These are phyloP conservation scores for Leccinum disarticulatum DNA, from an alignment of 768 basidiomycete species.

Conservation along the genomic window DNA sequence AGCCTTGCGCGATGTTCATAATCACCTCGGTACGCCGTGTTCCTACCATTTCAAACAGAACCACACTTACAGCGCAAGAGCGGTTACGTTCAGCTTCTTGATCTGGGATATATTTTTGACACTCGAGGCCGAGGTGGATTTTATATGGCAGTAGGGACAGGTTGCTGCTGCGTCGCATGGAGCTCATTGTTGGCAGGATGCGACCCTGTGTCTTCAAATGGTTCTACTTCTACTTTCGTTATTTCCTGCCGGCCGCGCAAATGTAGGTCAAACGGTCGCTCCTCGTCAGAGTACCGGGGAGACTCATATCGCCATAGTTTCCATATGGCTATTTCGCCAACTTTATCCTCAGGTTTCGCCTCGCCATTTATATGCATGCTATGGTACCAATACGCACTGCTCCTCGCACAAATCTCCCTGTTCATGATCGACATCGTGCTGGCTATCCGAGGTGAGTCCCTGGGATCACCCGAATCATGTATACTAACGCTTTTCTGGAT, in stretches of 20 bases:
- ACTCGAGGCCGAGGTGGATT: constrained; percentile 25
- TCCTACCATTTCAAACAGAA: too few species aligned
- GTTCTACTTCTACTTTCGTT: constrained; percentile 22
- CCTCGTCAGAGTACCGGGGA: neutral
- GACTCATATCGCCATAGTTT: constrained; percentile 4
- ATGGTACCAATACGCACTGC: constrained; percentile 7
- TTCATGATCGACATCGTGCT: constrained; percentile 23
- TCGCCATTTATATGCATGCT: constrained; percentile 7
- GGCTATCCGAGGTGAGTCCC: constrained; percentile 24
- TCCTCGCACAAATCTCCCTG: constrained; percentile 9
- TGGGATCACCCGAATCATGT: neutral
- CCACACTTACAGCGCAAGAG: constrained; percentile 12
- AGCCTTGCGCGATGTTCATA: constrained; percentile 9
- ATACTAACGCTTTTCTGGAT: neutral
- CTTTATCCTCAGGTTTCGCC: constrained; percentile 9
- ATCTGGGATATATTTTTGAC: constrained; percentile 32
- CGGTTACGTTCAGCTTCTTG: constrained; percentile 25
- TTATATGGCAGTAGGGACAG: constrained; percentile 32
- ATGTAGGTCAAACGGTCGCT: constrained; percentile 5
- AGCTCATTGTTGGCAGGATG: constrained; percentile 8
- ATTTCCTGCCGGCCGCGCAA: constrained; percentile 11
- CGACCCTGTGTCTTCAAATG: constrained; percentile 9
- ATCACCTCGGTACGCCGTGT: constrained; percentile 10
- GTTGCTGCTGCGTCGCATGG: too few species aligned
- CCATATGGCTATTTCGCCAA: constrained; percentile 4